Conservation (phyloP, 257 asterid species). For the Vinca minor region DNA sequence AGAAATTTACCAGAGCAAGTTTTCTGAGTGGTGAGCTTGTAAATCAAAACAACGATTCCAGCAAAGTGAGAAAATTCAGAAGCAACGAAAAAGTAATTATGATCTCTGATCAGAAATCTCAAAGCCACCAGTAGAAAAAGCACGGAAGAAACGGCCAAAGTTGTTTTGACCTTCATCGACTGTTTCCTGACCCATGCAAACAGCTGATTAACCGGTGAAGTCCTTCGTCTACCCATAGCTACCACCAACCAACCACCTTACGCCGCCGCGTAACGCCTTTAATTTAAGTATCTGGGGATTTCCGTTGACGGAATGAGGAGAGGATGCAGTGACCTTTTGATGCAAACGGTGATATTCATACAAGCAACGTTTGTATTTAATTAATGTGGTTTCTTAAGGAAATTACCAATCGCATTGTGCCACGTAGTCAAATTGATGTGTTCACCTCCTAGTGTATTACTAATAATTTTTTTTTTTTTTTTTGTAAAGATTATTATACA, state of each 20-base stretch:
- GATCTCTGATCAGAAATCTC: constrained; percentile 40
- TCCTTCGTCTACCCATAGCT: constrained; percentile 24
- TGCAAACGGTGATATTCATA: no score
- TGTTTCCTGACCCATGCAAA: constrained; percentile 66
- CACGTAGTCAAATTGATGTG: not conserved
- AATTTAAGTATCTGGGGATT: not conserved
- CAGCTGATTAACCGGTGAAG: constrained; percentile 42
- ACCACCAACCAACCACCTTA: no score
- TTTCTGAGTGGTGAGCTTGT: constrained; percentile 61
- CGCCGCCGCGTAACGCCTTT: not conserved
- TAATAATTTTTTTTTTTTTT: no score
- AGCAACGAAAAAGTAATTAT: constrained; percentile 49
- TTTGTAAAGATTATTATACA: no score
- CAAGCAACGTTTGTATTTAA: not conserved
- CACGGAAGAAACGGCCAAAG: constrained; percentile 36
- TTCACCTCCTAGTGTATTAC: not conserved
- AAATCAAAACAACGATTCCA: constrained; percentile 69
- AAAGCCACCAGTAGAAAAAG: constrained; percentile 49
- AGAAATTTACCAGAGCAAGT: constrained; percentile 60
- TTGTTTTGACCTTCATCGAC: constrained; percentile 56
- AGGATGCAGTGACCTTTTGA: not conserved
- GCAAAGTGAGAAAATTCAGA: constrained; percentile 56
- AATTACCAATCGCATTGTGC: no score
- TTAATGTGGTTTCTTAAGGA: not conserved
- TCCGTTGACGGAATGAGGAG: not conserved